Evolutionary conservation across 345 rosid genomes (phyloP), one percentile per base, ranked within the genome.

Genomic region (Citrus sp.): DNA sequence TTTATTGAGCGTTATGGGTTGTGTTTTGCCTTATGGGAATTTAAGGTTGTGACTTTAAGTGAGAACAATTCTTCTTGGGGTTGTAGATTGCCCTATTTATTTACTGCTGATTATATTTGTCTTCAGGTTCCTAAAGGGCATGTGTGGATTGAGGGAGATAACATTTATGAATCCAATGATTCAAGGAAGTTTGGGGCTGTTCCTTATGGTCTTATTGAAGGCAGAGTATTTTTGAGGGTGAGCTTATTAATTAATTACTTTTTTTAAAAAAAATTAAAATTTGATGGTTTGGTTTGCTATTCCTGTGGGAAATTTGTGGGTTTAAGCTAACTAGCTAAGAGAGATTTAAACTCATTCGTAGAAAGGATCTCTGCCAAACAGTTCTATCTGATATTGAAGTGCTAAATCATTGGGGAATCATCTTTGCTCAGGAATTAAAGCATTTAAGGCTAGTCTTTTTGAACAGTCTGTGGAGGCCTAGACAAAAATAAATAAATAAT

Each of bases 41-140:
- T 70, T 4, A 35, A 70, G 24, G n/a, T 67, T 69, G 37, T 14
- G 13, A 16, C 59, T 38, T 62, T 61, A 4, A 21, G 25, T 34
- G 5, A n/a, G 6, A 27, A 8, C 7, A 19, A 54, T 54, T 30
- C 13, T 71, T 71, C 55, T 22, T 72, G 28, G 75, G 27, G 24
- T 51, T 9, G 38, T 75, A 32, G 40, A 64, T 22, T 64, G 35
- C 51, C 35, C 38, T n/a, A 77, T 12, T 25, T 77, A 34, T 65
- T 27, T n/a, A 3, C 14, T 16, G 77, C n/a, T 4, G 24, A 16
- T 76, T 59, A 1, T 19, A 28, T 67, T 49, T 70, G 35, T 73
- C 54, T 82, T 73, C 67, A 93, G 98, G 93, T 92, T 78, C 97
- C 97, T 3, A 80, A 75, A 84, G 97, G 97, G 67, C 93, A 88